Base-by-base conservation (phyloP, 805 yeast genomes). In the Yarrowia sp. region DNA sequence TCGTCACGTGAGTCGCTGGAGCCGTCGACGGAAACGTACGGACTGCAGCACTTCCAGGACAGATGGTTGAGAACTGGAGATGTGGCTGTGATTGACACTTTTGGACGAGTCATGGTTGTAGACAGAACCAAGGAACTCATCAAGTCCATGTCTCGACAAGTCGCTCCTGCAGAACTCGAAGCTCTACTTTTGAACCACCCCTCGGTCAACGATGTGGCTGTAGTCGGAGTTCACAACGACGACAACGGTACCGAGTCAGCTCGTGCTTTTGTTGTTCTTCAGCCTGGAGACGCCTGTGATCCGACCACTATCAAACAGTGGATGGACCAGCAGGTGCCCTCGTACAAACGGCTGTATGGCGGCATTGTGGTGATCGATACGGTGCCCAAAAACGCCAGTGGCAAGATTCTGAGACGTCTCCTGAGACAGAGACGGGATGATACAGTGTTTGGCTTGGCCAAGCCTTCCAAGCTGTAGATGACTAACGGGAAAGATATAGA, bases 81-180 rank as follows among this genome's bases (percentile, higher is more conserved):
- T 73, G 82, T 86, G 73, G 89, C 85, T 12, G 75, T 77, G 15
- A 77, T 85, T 49, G 81, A 81, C 41, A 70, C 71, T 1, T 74
- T 75, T 0, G 88, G 89, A 3, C 78, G 84, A 67, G 75, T 86
- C 52, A 79, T 76, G 71, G 86, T 87, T 69, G 81, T 74, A 46
- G 79, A 79, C 7, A 73, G 79, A 26, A 74, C 77, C 56, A 77
- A 77, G 80, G 79, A 77, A 64, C 77, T 77, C 48, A 77, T 77
- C 70, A 77, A 77, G 68, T 72, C 76, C 15, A 79, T 79, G 22
- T 79, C 79, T 72, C 97, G 92, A 80, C 89, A 97, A 82, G 86
- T 93, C 71, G 93, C 97, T 10, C 94, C 98, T 43, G 94, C 97
- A 14, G 98, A 93, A 81, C 90, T 93, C 71, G 98, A 93, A 79